Conservation (phyloP, 106 monocot species). For the Apostasia ramifera region DNA sequence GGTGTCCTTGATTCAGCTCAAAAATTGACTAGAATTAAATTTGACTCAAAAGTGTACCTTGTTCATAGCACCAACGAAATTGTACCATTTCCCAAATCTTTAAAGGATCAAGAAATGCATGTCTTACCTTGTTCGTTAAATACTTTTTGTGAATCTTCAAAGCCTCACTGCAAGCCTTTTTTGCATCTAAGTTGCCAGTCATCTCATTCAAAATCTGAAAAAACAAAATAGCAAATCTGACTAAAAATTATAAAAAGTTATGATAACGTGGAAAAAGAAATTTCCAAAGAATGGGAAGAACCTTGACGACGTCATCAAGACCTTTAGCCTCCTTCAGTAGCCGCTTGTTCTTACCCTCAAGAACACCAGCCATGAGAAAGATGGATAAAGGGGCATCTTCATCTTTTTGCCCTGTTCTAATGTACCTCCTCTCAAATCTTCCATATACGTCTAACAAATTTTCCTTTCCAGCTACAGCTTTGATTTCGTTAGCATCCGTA, state of each 20-base stretch:
- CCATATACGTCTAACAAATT: slow-evolving; percentile 44
- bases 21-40: no score
- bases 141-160: slow-evolving; percentile 50
- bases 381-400: slow-evolving; percentile 38
- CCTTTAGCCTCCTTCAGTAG: slow-evolving; percentile 73
- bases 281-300: slow-evolving; percentile 5
- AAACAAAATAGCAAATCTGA: neutral
- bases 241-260: neutral
- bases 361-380: slow-evolving; percentile 72
- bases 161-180: slow-evolving; percentile 50
- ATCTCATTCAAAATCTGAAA: slow-evolving; percentile 58
- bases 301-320: slow-evolving; percentile 86
- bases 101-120: neutral
- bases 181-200: slow-evolving; percentile 60
- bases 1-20: no score
- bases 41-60: no score
- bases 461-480: slow-evolving; percentile 6
- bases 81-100: no score
- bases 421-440: slow-evolving; percentile 61
- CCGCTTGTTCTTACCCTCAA: slow-evolving; percentile 56
- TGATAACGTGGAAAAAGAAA: slow-evolving; percentile 6
- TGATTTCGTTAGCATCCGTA: neutral
- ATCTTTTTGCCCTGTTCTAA: slow-evolving; percentile 23
- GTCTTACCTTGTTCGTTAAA: slow-evolving; percentile 26
- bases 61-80: no score